phyloP scores from a whole-genome alignment of 2,329 filamentous ascomycete species.

The Cladosporium sp. region DNA sequence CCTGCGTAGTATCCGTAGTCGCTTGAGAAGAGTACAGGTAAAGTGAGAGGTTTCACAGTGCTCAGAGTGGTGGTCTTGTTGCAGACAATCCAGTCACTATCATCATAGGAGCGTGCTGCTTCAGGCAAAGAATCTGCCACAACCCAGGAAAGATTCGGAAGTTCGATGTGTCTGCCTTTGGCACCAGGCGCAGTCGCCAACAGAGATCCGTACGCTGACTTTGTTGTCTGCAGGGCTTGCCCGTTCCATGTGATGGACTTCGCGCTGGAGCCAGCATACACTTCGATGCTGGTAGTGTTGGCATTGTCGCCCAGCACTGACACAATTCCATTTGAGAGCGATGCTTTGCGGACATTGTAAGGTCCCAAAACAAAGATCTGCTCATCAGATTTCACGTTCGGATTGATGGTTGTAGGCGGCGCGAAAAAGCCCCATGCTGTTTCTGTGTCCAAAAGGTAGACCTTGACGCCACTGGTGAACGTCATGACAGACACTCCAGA shows the following conservation, averaged over 20 bases:
- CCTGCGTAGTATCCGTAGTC: slow-evolving; percentile 76
- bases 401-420: slow-evolving; percentile 49
- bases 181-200: neutral
- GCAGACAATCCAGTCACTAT: slow-evolving; percentile 65
- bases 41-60: slow-evolving; percentile 55
- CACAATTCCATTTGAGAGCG: neutral
- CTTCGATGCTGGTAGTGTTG: slow-evolving; percentile 52
- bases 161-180: slow-evolving; percentile 38
- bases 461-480: slow-evolving; percentile 52
- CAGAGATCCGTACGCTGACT: neutral
- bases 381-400: slow-evolving; percentile 46
- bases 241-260: slow-evolving; percentile 64
- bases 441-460: slow-evolving; percentile 55
- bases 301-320: slow-evolving; percentile 44
- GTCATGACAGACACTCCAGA: slow-evolving; percentile 41
- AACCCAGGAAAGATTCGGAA: slow-evolving; percentile 69
- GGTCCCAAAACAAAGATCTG: slow-evolving; percentile 48
- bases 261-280: slow-evolving; percentile 61
- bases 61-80: slow-evolving; percentile 62
- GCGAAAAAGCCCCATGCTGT: slow-evolving; percentile 60
- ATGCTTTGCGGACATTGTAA: slow-evolving; percentile 28
- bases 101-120: slow-evolving; percentile 63
- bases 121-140: slow-evolving; percentile 72
- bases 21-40: slow-evolving; percentile 64
- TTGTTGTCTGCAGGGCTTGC: slow-evolving; percentile 28